Evolutionary conservation across 106 monocot species (phyloP).

Genomic region (Vanilla planifolia): DNA sequence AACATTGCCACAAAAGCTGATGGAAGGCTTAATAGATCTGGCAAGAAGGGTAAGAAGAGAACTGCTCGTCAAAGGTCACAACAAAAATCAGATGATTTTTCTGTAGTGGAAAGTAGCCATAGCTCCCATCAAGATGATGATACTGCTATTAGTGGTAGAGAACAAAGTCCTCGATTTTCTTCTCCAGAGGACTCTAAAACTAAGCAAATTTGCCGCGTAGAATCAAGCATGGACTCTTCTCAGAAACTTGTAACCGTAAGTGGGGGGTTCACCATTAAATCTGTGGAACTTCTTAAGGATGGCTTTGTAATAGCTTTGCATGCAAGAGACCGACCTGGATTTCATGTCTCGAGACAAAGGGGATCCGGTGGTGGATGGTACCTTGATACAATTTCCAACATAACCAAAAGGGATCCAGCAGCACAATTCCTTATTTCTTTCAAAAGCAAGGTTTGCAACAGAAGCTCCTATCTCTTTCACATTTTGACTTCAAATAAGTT

Average conservation of each 20-base stretch:
- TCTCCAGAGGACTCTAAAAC: conserved; percentile 82
- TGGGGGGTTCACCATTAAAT: conserved; percentile 19
- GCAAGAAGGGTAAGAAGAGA: conserved; percentile 93
- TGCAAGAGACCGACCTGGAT: conserved; percentile 48
- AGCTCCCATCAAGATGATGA: conserved; percentile 66
- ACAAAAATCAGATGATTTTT: conserved; percentile 61
- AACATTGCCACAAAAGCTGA: conserved; percentile 42
- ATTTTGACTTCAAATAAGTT: not conserved
- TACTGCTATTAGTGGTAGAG: conserved; percentile 54
- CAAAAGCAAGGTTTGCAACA: conserved; percentile 57
- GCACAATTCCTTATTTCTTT: conserved; percentile 79
- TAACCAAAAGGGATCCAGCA: conserved; percentile 93
- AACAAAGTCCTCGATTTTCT: conserved; percentile 81
- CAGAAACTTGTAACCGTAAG: conserved; percentile 17
- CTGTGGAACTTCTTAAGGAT: conserved; percentile 53
- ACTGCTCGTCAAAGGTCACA: conserved; percentile 67
- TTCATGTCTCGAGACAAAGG: conserved; percentile 73
- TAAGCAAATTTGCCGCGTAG: conserved; percentile 49
- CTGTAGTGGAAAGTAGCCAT: conserved; percentile 53
- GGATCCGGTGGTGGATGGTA: conserved; percentile 76
- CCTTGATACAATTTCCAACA: conserved; percentile 63
- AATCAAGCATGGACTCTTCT: conserved; percentile 54
- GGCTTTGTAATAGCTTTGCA: conserved; percentile 72
- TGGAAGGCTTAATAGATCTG: conserved; percentile 65
- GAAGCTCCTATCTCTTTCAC: not conserved